Conservation (phyloP, 306 rosid species). For the Acacia confusa region DNA sequence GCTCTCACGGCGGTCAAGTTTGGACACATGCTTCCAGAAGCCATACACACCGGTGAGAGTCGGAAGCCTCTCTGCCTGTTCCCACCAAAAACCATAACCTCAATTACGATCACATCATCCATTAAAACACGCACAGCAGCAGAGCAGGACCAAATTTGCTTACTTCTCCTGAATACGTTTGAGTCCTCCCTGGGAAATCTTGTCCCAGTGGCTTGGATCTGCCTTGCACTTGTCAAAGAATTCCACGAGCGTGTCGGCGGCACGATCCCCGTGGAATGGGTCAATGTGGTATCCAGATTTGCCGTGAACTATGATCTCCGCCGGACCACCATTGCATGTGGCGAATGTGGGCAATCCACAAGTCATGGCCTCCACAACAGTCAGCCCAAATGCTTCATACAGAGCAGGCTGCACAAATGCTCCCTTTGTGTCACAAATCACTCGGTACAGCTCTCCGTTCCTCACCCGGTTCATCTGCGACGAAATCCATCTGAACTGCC, state of each 20-base stretch:
- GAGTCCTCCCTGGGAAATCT: slow-evolving; percentile 74
- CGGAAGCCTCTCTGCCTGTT: slow-evolving; percentile 83
- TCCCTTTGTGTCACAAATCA: slow-evolving; percentile 78
- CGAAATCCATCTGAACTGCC: slow-evolving; percentile 97
- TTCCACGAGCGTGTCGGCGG: slow-evolving; percentile 78
- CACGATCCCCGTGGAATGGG: slow-evolving; percentile 88
- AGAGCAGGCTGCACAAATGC: slow-evolving; percentile 98
- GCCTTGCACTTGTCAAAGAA: slow-evolving; percentile 75
- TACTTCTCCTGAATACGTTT: slow-evolving; percentile 88
- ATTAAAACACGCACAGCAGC: too few species aligned
- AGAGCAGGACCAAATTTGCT: slow-evolving; percentile 14
- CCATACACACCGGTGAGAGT: slow-evolving; percentile 95
- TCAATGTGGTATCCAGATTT: slow-evolving; percentile 95
- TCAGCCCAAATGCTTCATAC: slow-evolving; percentile 94
- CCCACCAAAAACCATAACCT: not conserved
- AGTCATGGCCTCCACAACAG: slow-evolving; percentile 97
- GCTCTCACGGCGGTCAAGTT: slow-evolving; percentile 90
- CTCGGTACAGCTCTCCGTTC: slow-evolving; percentile 93
- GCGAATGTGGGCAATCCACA: slow-evolving; percentile 99
- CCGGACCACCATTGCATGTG: slow-evolving; percentile 95
- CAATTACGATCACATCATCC: not conserved
- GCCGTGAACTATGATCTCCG: slow-evolving; percentile 90
- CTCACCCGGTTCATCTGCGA: slow-evolving; percentile 89
- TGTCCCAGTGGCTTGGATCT: slow-evolving; percentile 90
- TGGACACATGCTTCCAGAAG: slow-evolving; percentile 97